phyloP scores from a whole-genome alignment of 2,329 filamentous ascomycete species.

The Aspergillus fumigatus region DNA sequence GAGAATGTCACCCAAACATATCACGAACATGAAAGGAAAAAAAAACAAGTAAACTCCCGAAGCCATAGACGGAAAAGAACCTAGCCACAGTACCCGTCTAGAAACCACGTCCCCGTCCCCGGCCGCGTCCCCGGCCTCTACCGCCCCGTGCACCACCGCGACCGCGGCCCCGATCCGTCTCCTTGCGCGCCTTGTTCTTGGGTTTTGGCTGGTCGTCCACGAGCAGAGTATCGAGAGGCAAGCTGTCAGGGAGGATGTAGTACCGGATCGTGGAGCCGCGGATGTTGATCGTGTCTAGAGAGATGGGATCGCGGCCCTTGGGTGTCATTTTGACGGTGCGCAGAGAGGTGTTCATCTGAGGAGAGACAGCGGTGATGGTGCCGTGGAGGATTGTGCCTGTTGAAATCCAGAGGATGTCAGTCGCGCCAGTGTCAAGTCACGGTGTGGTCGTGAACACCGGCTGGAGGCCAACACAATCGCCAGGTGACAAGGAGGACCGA shows the following conservation, averaged over 20 bases:
- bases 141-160: slow-evolving; percentile 44
- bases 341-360: slow-evolving; percentile 97
- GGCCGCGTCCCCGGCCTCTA: slow-evolving; percentile 49
- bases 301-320: slow-evolving; percentile 79
- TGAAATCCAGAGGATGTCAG: slow-evolving; percentile 1
- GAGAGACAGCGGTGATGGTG: slow-evolving; percentile 93
- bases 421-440: background rate
- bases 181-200: slow-evolving; percentile 99
- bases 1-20: slow-evolving; percentile 16
- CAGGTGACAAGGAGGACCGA: slow-evolving; percentile 36
- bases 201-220: slow-evolving; percentile 97
- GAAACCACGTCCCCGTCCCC: slow-evolving; percentile 51
- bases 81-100: slow-evolving; percentile 15
- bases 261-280: slow-evolving; percentile 95
- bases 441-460: background rate
- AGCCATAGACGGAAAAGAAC: slow-evolving; percentile 20
- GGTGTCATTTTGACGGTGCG: slow-evolving; percentile 96
- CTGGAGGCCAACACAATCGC: background rate
- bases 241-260: slow-evolving; percentile 90
- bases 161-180: slow-evolving; percentile 54
- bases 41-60: slow-evolving; percentile 14
- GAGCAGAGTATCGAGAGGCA: slow-evolving; percentile 89
- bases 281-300: slow-evolving; percentile 93
- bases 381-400: slow-evolving; percentile 91
- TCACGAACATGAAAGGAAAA: slow-evolving; percentile 7